Base-by-base conservation (phyloP, 2,329 filamentous ascomycete species). In the Metarhizium anisopliae region DNA sequence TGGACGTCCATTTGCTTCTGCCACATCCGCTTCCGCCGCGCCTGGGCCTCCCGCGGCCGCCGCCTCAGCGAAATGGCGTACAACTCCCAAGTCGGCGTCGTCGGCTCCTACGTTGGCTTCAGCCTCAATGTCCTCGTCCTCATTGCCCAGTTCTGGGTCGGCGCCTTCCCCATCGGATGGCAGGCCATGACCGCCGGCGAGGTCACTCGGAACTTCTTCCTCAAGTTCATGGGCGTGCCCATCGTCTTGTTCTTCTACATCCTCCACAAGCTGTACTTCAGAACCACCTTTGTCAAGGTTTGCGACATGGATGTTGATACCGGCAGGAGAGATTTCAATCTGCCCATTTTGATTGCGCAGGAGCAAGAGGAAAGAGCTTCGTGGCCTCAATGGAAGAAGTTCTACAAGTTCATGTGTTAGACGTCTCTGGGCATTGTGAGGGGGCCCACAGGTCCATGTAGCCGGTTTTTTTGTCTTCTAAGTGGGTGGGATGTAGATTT, bases 21-120 rank as follows among this genome's bases (percentile, higher is more conserved):
- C 29, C 92, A 96, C 71, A 95, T 96, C 66, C 90, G 91, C 55
- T 96, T 96, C 80, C 89, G 92, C 60, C 74, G 74, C 30, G 89
- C 85, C n/a, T 95, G 90, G 90, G 77, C 76, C 49, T 66, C 73
- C 13, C 82, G 85, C 59, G 88, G 87, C 49, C 86, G 86, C 67
- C 78, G 75, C n/a, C 74, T 92, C 40, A 77, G 84, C 55, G 89
- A 95, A 63, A 79, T 97, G 6, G 87, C 92, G 6, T 96, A 94
- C 75, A 77, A 74, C 40, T 89, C 89, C 0, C 89, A 95, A 67
- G 82, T 88, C 4, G 93, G 93, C 58, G 74, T 94, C 8, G 62
- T 80, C 10, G 93, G 92, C 10, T 95, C 90, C 2, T 96, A 86
- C 78, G 59, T 94, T 35, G 92, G 92, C 29, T 78, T 96, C 56